Conservation (phyloP, 148 eudicot species). For the Beta vulgaris region DNA sequence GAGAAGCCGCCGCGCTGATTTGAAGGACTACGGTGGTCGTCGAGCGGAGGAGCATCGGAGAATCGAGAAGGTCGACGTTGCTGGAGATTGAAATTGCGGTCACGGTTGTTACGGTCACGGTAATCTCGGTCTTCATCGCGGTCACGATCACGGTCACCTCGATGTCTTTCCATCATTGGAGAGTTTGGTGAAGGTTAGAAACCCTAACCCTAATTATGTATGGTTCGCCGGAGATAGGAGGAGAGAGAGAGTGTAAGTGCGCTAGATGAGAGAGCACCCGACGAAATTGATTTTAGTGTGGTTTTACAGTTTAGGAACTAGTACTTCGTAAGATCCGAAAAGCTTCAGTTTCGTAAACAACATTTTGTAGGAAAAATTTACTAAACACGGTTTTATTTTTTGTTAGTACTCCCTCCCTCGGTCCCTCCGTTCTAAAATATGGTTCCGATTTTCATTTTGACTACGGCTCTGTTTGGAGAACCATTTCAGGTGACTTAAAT, state of each 20-base stretch:
- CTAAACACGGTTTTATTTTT: no score
- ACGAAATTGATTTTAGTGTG: neutral
- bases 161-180: slow-evolving; percentile 37
- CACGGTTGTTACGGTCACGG: slow-evolving; percentile 33
- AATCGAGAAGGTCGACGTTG: slow-evolving; percentile 48
- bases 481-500: no score
- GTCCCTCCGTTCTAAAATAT: no score
- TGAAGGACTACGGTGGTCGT: slow-evolving; percentile 34
- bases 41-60: slow-evolving; percentile 38
- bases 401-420: no score
- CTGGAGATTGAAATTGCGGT: slow-evolving; percentile 35
- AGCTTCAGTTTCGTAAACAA: no score
- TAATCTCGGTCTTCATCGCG: slow-evolving; percentile 28
- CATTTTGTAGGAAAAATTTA: no score
- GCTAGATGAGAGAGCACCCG: neutral
- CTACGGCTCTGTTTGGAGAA: no score
- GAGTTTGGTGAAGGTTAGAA: neutral
- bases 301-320: no score
- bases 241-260: neutral
- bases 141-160: slow-evolving; percentile 34
- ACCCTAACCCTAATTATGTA: slow-evolving; percentile 20
- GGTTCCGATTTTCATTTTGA: no score
- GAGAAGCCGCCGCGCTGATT: slow-evolving; percentile 36
- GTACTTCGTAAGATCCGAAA: no score
- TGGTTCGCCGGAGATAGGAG: neutral